phyloP scores from a whole-genome alignment of 2,329 filamentous ascomycete species.

The Cytospora piceicola region DNA sequence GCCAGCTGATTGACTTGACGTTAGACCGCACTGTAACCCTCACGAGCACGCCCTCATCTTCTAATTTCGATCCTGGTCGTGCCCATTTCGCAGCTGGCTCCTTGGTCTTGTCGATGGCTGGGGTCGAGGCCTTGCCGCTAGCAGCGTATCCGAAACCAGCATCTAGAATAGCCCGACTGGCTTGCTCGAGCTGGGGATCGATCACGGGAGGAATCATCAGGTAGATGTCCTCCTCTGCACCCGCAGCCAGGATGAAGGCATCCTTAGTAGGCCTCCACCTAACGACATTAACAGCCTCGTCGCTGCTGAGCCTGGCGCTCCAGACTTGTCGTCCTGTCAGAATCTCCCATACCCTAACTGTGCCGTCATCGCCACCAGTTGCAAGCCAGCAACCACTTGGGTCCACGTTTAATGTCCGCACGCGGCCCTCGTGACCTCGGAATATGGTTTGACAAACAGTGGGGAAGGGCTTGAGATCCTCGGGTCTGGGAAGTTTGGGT shows the following conservation, averaged over 20 bases:
- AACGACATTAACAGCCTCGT: constrained; percentile 82
- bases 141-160: constrained; percentile 90
- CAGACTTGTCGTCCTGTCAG: constrained; percentile 85
- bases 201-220: constrained; percentile 77
- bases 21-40: constrained; percentile 78
- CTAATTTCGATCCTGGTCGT: constrained; percentile 73
- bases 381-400: constrained; percentile 85
- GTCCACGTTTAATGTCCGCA: constrained; percentile 83
- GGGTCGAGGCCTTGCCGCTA: constrained; percentile 57
- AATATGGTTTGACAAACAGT: constrained; percentile 87
- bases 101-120: constrained; percentile 65
- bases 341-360: constrained; percentile 87
- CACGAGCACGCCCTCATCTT: constrained; percentile 78
- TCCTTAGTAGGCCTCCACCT: constrained; percentile 88
- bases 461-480: constrained; percentile 93
- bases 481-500: constrained; percentile 88
- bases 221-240: constrained; percentile 82
- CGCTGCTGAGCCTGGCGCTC: constrained; percentile 76
- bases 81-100: constrained; percentile 81
- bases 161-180: constrained; percentile 77
- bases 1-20: constrained; percentile 91
- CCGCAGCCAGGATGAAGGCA: constrained; percentile 78
- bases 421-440: constrained; percentile 83
- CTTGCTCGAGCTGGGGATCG: constrained; percentile 72
- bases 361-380: constrained; percentile 92